Evolutionary conservation across 257 asterid species (phyloP).

Genomic region (Gardenia jasminoides): DNA sequence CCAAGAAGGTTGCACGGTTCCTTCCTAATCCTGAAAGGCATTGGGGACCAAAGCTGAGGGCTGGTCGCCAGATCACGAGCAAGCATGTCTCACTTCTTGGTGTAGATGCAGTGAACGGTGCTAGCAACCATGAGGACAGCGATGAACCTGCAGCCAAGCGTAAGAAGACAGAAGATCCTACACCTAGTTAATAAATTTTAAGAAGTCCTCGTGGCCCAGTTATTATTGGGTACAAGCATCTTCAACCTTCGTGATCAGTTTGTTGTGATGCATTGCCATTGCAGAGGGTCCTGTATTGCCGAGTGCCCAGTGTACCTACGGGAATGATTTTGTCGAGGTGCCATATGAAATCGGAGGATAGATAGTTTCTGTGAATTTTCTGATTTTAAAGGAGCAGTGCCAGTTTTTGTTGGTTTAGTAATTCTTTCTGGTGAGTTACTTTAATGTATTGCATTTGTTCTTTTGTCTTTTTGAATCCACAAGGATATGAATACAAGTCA

Average conservation of each 20-base stretch:
- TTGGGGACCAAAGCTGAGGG: slow-evolving; percentile 99
- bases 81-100: slow-evolving; percentile 89
- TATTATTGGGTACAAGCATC: slow-evolving; percentile 24
- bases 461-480: neutral
- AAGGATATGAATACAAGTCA: neutral
- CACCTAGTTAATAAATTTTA: slow-evolving; percentile 42
- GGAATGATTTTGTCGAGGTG: neutral
- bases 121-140: slow-evolving; percentile 32
- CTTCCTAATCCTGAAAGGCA: slow-evolving; percentile 94
- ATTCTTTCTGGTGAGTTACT: neutral
- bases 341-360: slow-evolving; percentile 14
- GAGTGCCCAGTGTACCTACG: slow-evolving; percentile 19
- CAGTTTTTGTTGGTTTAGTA: slow-evolving; percentile 19
- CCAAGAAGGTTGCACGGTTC: slow-evolving; percentile 88
- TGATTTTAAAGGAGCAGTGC: slow-evolving; percentile 5
- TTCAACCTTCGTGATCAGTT: slow-evolving; percentile 21
- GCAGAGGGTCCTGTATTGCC: slow-evolving; percentile 35
- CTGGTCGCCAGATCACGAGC: slow-evolving; percentile 83
- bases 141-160: slow-evolving; percentile 84
- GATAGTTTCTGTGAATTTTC: neutral
- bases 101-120: slow-evolving; percentile 54
- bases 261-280: slow-evolving; percentile 52
- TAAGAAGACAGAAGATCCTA: slow-evolving; percentile 61
- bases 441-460: neutral
- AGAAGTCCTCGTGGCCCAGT: slow-evolving; percentile 7